Evolutionary conservation across 2,329 filamentous ascomycete species (phyloP), one percentile per base, ranked within the genome.

Genomic region (Paraphoma chrysanthemicola): DNA sequence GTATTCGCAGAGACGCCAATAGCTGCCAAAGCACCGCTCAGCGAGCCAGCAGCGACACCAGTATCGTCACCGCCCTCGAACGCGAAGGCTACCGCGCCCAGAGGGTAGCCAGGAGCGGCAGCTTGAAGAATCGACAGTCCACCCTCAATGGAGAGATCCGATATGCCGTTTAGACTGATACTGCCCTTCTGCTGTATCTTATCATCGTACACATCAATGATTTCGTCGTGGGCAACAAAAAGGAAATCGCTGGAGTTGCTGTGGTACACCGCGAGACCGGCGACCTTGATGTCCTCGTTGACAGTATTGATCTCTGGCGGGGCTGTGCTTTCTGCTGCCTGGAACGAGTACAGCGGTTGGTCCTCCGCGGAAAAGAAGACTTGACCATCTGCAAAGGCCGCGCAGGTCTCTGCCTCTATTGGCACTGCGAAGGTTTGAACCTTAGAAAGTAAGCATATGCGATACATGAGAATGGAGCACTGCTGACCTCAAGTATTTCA

Each of bases 311-410:
- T 57, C 2, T 56, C 54, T 0, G 70, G 69, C 10, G 67, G 57
- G 2, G 11, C 30, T 0, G 53, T 65, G 6, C 62, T 57, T 38
- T 73, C 71, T 1, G 62, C 41, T 16, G 69, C 71, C n/a, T 69
- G 59, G 54, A 73, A 73, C 17, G 70, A 67, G 46, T 72, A 73
- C 33, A 73, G n/a, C 1, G 65, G 57, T 18, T 51, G 59, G 39
- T 69, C 67, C 14, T 72, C 63, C 3, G 58, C 68, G 1, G 71
- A 72, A 49, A 73, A 73, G 49, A 65, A 68, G 2, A 73, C 44
- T 1, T 57, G 57, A 1, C 69, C 71, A 18, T 60, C 50, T 1
- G 54, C 42, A 29, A 70, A 61, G 1, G 66, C 61, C 3, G 69
- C 43, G 44, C 69, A 72, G 4, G 61, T 54, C 44, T 73, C 71